Evolutionary conservation across 495 filamentous ascomycete species (phyloP), one percentile per base, ranked within the genome.

Genomic region (Rostrohypoxylon terebratum): DNA sequence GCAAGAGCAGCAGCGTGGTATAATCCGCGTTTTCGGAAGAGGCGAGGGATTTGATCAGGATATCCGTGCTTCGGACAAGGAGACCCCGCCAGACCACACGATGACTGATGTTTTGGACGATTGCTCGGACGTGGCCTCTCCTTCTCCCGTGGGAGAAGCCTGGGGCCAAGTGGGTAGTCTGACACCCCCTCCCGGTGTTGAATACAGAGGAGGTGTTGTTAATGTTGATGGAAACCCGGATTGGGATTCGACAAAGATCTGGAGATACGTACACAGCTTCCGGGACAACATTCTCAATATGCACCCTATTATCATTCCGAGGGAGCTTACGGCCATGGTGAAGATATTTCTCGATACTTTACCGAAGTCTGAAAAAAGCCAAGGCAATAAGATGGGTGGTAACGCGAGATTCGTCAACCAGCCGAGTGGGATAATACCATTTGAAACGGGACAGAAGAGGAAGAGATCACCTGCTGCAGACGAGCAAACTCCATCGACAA

Each of bases 241-340:
- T 57, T 85, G 96, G 57, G 87, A 91, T 62, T 74, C 83, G 18
- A 80, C 77, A 11, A 92, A 86, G 1, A 84, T 97, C 7, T 83
- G 83, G 64, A 84, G 81, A 44, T 90, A 94, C 44, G 86, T 91
- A 40, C 73, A 86, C 14, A 92, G 89, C 78, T 99, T 93, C 77
- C 81, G 94, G 75, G 78, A 89, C 4, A 86, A 96, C 75, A 91
- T 99, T 42, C 91, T 97, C 72, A 92, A 89, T 60, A 88, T 99
- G 77, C 96, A 98, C 78, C 96, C 96, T 11, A 94, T 98, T 75
- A 85, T 99, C 40, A 77, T 82, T 4, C 83, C 83, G 14, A 75
- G 72, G 20, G 79, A 83, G 69, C 80, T 89, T 4, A 73, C 87
- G 36, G 82, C 81, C 1, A 83, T 87, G 77, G 82, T 87, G 0